These are phyloP conservation scores for Talaromyces rugulosus DNA, from an alignment of 2,329 filamentous ascomycete species.

Conservation along the genomic window DNA sequence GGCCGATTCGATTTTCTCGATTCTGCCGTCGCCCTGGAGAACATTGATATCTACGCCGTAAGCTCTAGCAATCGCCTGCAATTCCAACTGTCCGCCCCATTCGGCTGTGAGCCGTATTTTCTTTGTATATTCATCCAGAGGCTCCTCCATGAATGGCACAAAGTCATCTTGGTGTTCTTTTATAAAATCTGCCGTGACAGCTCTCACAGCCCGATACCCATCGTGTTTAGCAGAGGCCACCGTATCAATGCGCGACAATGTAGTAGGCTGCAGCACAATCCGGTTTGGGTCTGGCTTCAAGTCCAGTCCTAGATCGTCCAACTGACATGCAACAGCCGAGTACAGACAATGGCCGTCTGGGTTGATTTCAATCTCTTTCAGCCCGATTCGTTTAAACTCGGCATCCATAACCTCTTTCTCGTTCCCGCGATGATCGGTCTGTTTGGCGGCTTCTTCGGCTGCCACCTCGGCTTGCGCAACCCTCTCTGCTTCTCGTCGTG, in stretches of 20 bases:
- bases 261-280: slow-evolving; percentile 28
- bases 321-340: slow-evolving; percentile 82
- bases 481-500: slow-evolving; percentile 80
- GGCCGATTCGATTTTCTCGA: slow-evolving; percentile 66
- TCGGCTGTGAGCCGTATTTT: slow-evolving; percentile 85
- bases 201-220: slow-evolving; percentile 64
- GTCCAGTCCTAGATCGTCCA: slow-evolving; percentile 48
- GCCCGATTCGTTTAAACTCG: slow-evolving; percentile 58
- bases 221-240: slow-evolving; percentile 34
- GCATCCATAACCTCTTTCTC: slow-evolving; percentile 68
- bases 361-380: slow-evolving; percentile 73
- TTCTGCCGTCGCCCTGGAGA: slow-evolving; percentile 73
- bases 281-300: slow-evolving; percentile 34
- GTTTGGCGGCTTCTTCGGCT: slow-evolving; percentile 66
- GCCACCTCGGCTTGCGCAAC: slow-evolving; percentile 66
- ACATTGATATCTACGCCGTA: slow-evolving; percentile 81
- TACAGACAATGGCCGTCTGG: slow-evolving; percentile 96
- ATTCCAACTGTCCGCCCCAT: slow-evolving; percentile 92
- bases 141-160: slow-evolving; percentile 79
- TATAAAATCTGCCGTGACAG: slow-evolving; percentile 75
- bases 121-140: slow-evolving; percentile 64
- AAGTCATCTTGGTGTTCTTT: slow-evolving; percentile 71
- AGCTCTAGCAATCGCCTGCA: slow-evolving; percentile 74
- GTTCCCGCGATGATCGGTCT: slow-evolving; percentile 67
- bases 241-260: slow-evolving; percentile 28